phyloP scores from a whole-genome alignment of 1,284 basidiomycete species.

The Papiliotrema flavescens region DNA sequence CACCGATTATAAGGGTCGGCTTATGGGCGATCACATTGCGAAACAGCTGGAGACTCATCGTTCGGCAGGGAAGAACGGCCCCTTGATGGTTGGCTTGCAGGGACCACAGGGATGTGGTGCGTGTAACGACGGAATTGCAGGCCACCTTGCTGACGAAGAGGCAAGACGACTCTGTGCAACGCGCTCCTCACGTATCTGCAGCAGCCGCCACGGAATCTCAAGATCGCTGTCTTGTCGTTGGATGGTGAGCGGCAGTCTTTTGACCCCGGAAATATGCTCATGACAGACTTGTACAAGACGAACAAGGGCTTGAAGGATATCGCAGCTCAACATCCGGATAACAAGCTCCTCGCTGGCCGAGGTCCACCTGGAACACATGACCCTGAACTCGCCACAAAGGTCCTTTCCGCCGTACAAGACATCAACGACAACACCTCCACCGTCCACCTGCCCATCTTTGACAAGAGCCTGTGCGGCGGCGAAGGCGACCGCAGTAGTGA shows the following conservation, averaged over 20 bases:
- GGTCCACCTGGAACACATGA: slow-evolving; percentile 47
- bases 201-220: slow-evolving; percentile 12
- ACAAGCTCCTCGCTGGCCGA: slow-evolving; percentile 38
- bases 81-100: slow-evolving; percentile 34
- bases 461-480: slow-evolving; percentile 75
- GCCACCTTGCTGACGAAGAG: slow-evolving; percentile 8
- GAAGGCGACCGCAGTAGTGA: slow-evolving; percentile 72
- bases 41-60: slow-evolving; percentile 20
- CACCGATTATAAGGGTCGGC: slow-evolving; percentile 37
- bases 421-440: slow-evolving; percentile 17
- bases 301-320: slow-evolving; percentile 27
- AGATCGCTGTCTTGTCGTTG: slow-evolving; percentile 33
- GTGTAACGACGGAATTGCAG: too few relatives aligned
- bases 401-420: slow-evolving; percentile 10
- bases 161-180: slow-evolving; percentile 41
- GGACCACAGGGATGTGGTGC: slow-evolving; percentile 34
- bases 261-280: neutral
- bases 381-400: slow-evolving; percentile 14
- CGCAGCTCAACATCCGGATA: slow-evolving; percentile 28
- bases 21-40: slow-evolving; percentile 31
- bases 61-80: slow-evolving; percentile 12
- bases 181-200: slow-evolving; percentile 25
- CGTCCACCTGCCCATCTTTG: slow-evolving; percentile 72
- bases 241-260: slow-evolving; percentile 22
- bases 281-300: slow-evolving; percentile 37